Base-by-base conservation (phyloP, 805 yeast species). In the Metschnikowia matae region DNA sequence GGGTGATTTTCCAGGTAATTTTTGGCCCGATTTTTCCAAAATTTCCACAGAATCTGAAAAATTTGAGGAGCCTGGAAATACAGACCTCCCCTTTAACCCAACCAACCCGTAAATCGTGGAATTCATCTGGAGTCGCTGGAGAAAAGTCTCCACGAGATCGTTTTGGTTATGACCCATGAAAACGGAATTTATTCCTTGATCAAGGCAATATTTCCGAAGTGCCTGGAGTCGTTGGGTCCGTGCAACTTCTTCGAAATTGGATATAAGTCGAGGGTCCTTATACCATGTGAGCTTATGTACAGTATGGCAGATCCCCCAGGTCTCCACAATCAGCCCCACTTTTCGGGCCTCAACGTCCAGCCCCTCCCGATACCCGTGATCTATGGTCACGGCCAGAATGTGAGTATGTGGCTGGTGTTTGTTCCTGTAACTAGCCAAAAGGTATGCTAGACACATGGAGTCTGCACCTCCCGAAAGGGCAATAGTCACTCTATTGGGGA, bases 391-490 rank as follows among this genome's bases (percentile, higher is more conserved):
- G 2, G 89, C 88, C 47, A 65, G 64, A 1, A 82, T 62, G 20
- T 65, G 48, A 17, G 79, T 54, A 1, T 56, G 51, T 2, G 68
- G 60, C 6, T 65, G 58, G 43, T 67, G 47, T 3, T 46, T 50
- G 10, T 71, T 51, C 32, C 61, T 65, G 56, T 69, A 77, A 23
- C 67, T 63, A 0, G 69, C 53, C 4, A 84, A 62, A 17, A 85
- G 67, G 54, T 76, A 75, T 0, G 86, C 73, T 40, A 87, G 63
- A 13, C 87, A 83, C 82, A 87, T 82, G 1, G 94, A 87, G 61
- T 87, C 95, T 0, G 84, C 89, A 1, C 95, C 95, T 1, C 96
- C 96, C 14, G 89, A 83, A 0, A 87, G 75, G 0, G 90, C 89
- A 15, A 87, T 64, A 4, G 73, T 80, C 0, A 81, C 20, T 10